Conservation (phyloP, 441 rosid genomes). For the Populus tomentosa region DNA sequence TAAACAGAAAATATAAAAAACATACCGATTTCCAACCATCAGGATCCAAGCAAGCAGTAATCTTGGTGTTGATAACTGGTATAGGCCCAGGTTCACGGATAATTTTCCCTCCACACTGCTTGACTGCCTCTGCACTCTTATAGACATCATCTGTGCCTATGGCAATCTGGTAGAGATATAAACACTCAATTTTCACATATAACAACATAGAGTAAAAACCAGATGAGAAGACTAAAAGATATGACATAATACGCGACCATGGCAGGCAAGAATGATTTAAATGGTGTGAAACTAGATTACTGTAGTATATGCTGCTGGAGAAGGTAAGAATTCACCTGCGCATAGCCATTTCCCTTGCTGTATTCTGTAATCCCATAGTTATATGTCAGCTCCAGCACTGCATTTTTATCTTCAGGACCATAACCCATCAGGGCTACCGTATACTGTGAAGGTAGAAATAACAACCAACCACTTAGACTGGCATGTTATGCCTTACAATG, state of each 20-base stretch:
- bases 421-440: conserved; percentile 77
- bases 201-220: neutral
- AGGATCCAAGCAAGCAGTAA: conserved; percentile 44
- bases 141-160: conserved; percentile 88
- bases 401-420: conserved; percentile 83
- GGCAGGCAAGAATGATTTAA: neutral
- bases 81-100: conserved; percentile 78
- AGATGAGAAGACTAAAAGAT: neutral
- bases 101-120: conserved; percentile 66
- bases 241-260: neutral
- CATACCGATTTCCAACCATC: too few species aligned
- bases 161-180: conserved; percentile 52
- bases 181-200: neutral
- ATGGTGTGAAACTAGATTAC: neutral
- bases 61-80: conserved; percentile 82
- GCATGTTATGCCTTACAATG: neutral
- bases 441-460: conserved; percentile 20
- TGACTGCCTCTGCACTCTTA: conserved; percentile 69
- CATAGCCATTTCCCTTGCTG: conserved; percentile 85
- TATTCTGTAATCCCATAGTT: conserved; percentile 86
- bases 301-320: neutral
- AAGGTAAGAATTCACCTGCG: conserved; percentile 48
- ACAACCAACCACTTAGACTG: neutral
- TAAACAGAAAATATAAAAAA: too few species aligned
- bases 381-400: conserved; percentile 81